phyloP scores from a whole-genome alignment of 1,284 basidiomycete species.

The Entoloma clypeatum region DNA sequence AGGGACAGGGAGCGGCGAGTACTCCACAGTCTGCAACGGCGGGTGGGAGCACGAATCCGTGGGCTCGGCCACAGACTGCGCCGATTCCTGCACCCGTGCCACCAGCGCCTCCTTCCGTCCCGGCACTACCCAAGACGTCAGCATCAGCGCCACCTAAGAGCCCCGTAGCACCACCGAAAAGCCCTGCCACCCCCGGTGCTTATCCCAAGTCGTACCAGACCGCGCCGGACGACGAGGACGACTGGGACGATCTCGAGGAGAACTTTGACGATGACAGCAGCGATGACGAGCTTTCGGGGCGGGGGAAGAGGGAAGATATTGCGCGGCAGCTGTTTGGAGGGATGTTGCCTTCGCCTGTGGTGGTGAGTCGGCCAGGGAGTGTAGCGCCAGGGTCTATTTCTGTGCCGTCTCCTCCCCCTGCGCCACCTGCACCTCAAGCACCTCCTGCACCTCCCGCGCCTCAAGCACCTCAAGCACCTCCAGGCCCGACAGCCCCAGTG shows the following conservation, averaged over 20 bases:
- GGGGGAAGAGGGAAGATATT: slow-evolving; percentile 66
- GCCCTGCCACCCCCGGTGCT: no score
- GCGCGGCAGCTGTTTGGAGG: slow-evolving; percentile 77
- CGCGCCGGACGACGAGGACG: slow-evolving; percentile 68
- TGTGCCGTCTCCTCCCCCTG: slow-evolving; percentile 28
- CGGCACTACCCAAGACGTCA: slow-evolving; percentile 37
- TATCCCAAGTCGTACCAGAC: slow-evolving; percentile 50
- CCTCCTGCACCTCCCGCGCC: slow-evolving; percentile 35
- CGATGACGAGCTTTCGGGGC: slow-evolving; percentile 72
- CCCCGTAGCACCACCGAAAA: no score
- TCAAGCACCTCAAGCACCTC: slow-evolving; percentile 32
- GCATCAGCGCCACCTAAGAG: no score
- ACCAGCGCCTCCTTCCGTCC: slow-evolving; percentile 33
- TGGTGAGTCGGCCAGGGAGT: slow-evolving; percentile 27
- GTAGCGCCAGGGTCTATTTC: slow-evolving; percentile 35
- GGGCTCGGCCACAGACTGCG: slow-evolving; percentile 47
- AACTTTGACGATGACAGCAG: slow-evolving; percentile 69
- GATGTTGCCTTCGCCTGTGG: slow-evolving; percentile 46
- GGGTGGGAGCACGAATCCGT: slow-evolving; percentile 55
- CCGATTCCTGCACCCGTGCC: no score
- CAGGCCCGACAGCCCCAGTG: slow-evolving; percentile 33
- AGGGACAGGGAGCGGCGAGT: slow-evolving; percentile 28
- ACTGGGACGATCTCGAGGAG: slow-evolving; percentile 85
- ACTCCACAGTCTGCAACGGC: slow-evolving; percentile 32
- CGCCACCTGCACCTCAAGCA: slow-evolving; percentile 31